A percentile compares a stretch with the other conserved stretches of the same genome.
Evolutionary conservation across 1,284 basidiomycete genomes (phyloP).

Genomic region (Apiotrichum domesticum): DNA sequence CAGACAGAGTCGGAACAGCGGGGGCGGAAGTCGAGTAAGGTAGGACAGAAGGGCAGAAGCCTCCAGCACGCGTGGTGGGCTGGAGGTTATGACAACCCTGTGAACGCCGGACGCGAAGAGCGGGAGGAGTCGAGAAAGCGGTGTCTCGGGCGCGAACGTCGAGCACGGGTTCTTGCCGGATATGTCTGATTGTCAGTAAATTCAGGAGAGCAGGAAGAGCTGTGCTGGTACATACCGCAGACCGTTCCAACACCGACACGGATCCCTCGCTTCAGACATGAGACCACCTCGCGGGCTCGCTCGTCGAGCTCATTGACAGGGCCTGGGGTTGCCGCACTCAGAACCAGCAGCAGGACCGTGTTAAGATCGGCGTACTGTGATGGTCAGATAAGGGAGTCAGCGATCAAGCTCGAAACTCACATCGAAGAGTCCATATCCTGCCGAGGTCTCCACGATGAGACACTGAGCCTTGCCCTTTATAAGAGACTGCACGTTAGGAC

Average conservation of each 20-base stretch:
- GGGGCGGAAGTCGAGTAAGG: constrained; percentile 23
- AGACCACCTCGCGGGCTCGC: constrained; percentile 17
- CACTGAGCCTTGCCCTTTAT: constrained; percentile 18
- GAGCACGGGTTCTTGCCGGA: constrained; percentile 37
- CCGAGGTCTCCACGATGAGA: constrained; percentile 22
- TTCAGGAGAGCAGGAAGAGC: no score
- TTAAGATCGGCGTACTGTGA: constrained; percentile 36
- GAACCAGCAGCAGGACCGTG: constrained; percentile 32
- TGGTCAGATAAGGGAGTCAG: no score
- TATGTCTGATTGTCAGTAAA: constrained; percentile 20
- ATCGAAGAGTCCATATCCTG: constrained; percentile 30
- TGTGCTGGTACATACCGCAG: constrained; percentile 22
- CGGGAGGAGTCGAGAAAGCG: constrained; percentile 25
- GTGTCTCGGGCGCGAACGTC: constrained; percentile 15
- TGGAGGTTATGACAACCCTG: constrained; percentile 23
- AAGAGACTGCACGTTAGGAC: constrained; percentile 18
- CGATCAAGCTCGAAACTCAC: constrained; percentile 19
- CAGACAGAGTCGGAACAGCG: constrained; percentile 19
- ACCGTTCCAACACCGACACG: constrained; percentile 23
- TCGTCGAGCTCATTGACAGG: constrained; percentile 14
- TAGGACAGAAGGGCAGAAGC: constrained; percentile 25
- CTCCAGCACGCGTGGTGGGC: constrained; percentile 21
- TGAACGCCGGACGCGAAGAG: constrained; percentile 36
- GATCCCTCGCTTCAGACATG: constrained; percentile 15
- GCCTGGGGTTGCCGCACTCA: constrained; percentile 21